Base-by-base conservation (phyloP, 179 eudicot genomes). In the Silene coronaria region DNA sequence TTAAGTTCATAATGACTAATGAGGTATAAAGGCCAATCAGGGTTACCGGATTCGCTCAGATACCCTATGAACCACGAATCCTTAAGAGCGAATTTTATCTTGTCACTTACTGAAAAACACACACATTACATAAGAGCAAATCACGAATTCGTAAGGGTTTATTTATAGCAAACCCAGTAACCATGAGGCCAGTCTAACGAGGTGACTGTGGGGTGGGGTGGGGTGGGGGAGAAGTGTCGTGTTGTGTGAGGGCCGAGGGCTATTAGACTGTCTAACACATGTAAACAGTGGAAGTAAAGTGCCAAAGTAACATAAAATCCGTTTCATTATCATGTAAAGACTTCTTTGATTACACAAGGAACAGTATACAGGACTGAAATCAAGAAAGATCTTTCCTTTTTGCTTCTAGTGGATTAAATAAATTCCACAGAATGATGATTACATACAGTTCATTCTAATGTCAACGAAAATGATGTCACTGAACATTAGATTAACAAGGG, bases 281-380 rank as follows among this genome's bases (percentile, higher is more conserved):
- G 51, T 45, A 45, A 45, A 12, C 14, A 45, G 16, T 12, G 16
- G 11, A 45, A 45, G 46, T 42, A 13, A 42, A 42, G 51, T 12
- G 0, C 12, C 51, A 45, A 45, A 45, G 51, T 2, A 45, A 45
- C 51, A 45, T 12, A 45, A 45, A 45, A 14, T 13, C 51, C 51
- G 13, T 55, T 22, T n/a, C 59, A 55, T 14, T 55, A n/a, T 38
- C 4, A 12, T 12, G n/a, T 0, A 19, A 68, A 38, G 30, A 42
- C 27, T 24, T 45, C 55, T 12, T 9, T 67, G 71, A 22, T 67
- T 38, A 22, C 30, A 68, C 59, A 38, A 68, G 72, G 30, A 53
- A 30, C 59, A 74, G 71, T 21, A 59, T n/a, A 51, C 23, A 17
- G 70, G 80, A 48, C 77, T 72, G 82, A 84, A 81, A 64, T 83